A percentile compares a stretch with the other conserved stretches of the same genome.
These are phyloP conservation scores for Aspergillus indologenus DNA, from an alignment of 495 filamentous ascomycete species.

Conservation along the genomic window DNA sequence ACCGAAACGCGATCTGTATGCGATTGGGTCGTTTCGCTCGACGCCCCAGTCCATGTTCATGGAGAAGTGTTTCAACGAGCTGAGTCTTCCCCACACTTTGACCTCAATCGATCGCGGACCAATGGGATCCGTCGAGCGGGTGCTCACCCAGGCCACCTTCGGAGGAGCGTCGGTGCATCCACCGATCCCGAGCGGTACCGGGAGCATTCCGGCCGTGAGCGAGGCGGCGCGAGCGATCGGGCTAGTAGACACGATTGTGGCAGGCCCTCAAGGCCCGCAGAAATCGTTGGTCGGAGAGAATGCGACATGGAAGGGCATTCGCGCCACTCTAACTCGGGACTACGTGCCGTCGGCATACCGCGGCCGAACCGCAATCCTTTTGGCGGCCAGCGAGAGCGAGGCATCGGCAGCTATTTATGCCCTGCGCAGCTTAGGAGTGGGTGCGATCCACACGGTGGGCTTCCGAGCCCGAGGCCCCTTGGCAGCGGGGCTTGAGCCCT, in stretches of 20 bases:
- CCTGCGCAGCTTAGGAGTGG: slow-evolving; percentile 67
- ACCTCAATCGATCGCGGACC: slow-evolving; percentile 68
- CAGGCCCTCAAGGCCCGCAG: slow-evolving; percentile 24
- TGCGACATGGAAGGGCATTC: slow-evolving; percentile 78
- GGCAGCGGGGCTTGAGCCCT: slow-evolving; percentile 65
- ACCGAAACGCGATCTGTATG: slow-evolving; percentile 75
- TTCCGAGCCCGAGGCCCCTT: slow-evolving; percentile 68
- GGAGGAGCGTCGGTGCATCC: slow-evolving; percentile 78
- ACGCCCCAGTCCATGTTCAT: slow-evolving; percentile 78
- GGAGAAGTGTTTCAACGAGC: slow-evolving; percentile 85
- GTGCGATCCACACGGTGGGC: slow-evolving; percentile 78
- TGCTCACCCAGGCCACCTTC: slow-evolving; percentile 67
- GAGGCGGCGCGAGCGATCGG: slow-evolving; percentile 73
- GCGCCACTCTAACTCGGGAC: slow-evolving; percentile 73
- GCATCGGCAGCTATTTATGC: slow-evolving; percentile 75
- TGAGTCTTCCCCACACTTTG: slow-evolving; percentile 77
- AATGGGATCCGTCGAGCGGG: slow-evolving; percentile 60
- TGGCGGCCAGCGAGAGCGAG: slow-evolving; percentile 64
- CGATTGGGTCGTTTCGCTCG: slow-evolving; percentile 67
- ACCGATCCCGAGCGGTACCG: slow-evolving; percentile 49
- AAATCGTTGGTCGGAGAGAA: slow-evolving; percentile 68
- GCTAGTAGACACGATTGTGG: slow-evolving; percentile 74
- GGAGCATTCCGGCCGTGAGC: slow-evolving; percentile 62
- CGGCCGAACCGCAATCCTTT: slow-evolving; percentile 67
- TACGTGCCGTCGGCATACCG: slow-evolving; percentile 78